These are phyloP conservation scores for Fusarium napiforme DNA, from an alignment of 2,329 filamentous ascomycete species.

Conservation along the genomic window DNA sequence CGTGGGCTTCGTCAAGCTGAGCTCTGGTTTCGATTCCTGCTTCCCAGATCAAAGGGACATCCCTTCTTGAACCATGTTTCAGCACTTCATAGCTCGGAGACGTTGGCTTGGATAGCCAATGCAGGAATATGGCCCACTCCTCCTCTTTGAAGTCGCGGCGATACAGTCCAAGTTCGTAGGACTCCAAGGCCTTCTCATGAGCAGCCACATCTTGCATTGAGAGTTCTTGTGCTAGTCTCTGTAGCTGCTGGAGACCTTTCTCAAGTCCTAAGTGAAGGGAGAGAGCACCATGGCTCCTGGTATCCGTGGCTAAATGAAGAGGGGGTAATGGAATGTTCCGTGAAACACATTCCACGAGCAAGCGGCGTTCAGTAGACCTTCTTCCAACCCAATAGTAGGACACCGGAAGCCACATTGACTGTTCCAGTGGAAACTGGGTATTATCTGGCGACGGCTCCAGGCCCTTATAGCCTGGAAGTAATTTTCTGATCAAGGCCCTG, in stretches of 20 bases:
- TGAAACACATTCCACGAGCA: background rate
- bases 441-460: background rate
- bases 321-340: background rate
- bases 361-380: fast-evolving
- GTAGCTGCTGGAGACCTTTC: background rate
- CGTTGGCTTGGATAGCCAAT: background rate
- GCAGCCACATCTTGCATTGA: fast-evolving
- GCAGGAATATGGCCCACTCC: background rate
- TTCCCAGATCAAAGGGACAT: background rate
- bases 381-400: background rate
- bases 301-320: fast-evolving
- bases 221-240: background rate
- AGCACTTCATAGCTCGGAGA: background rate
- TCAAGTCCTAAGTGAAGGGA: background rate
- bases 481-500: fast-evolving
- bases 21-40: fast-evolving
- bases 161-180: no score
- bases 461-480: background rate
- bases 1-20: fast-evolving
- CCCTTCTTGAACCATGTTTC: fast-evolving
- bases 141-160: background rate
- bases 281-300: background rate
- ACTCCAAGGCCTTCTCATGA: fast-evolving
- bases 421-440: fast-evolving
- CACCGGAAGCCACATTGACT: background rate